phyloP scores from a whole-genome alignment of 1,284 basidiomycete species.

The Pisolithus thermaeus region DNA sequence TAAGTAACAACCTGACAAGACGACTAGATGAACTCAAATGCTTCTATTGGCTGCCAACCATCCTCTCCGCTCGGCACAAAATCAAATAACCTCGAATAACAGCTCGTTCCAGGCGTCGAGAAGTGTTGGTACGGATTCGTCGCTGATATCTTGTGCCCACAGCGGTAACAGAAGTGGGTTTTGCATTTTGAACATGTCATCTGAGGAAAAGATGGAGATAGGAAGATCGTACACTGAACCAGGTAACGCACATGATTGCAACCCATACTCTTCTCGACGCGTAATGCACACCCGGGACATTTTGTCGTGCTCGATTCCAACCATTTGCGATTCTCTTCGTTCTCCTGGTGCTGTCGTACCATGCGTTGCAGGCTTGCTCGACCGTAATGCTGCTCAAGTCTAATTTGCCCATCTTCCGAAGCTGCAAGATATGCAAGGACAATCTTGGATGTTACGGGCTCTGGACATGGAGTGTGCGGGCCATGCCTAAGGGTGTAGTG shows the following conservation, averaged over 20 bases:
- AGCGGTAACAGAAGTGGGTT: slow-evolving; percentile 76
- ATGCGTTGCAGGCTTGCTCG: slow-evolving; percentile 48
- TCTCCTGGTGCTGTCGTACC: slow-evolving; percentile 57
- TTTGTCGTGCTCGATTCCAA: slow-evolving; percentile 52
- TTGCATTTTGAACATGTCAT: slow-evolving; percentile 69
- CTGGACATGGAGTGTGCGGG: slow-evolving; percentile 56
- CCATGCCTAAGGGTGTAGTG: slow-evolving; percentile 55
- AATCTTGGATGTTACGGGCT: slow-evolving; percentile 54
- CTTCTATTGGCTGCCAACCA: slow-evolving; percentile 50
- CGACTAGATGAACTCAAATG: slow-evolving; percentile 29
- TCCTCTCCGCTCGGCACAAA: slow-evolving; percentile 34
- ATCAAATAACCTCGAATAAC: slow-evolving; percentile 68
- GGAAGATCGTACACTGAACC: slow-evolving; percentile 1
- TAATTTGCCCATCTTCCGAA: slow-evolving; percentile 39
- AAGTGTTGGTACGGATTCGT: slow-evolving; percentile 67
- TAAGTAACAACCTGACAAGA: too few species aligned
- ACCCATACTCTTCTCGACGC: slow-evolving; percentile 69
- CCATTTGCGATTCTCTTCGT: slow-evolving; percentile 61
- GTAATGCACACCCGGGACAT: slow-evolving; percentile 66
- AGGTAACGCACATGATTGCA: slow-evolving; percentile 64
- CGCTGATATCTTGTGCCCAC: slow-evolving; percentile 47
- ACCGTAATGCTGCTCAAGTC: slow-evolving; percentile 61
- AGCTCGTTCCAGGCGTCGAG: slow-evolving; percentile 45
- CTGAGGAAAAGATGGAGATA: slow-evolving; percentile 29
- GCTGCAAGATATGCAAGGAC: slow-evolving; percentile 58